These are phyloP conservation scores for Boletus subcaerulescens DNA, from an alignment of 768 basidiomycete species.

Conservation along the genomic window DNA sequence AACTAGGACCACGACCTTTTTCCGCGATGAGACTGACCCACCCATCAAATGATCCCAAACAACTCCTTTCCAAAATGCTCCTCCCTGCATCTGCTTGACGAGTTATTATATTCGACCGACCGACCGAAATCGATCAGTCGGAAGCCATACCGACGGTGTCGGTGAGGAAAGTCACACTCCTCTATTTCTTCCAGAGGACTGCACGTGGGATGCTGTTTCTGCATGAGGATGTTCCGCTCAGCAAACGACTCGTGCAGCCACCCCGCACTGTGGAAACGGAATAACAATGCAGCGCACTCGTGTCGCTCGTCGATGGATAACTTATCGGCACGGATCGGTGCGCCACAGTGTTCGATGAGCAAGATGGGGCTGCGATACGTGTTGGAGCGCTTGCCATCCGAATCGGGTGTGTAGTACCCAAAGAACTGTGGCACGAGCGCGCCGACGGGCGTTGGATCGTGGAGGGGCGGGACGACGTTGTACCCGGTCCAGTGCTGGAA, in stretches of 20 bases:
- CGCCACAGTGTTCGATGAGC: conserved; percentile 37
- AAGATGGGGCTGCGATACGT: conserved; percentile 8
- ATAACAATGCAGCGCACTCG: conserved; percentile 39
- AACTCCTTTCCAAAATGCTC: background rate
- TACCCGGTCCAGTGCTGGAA: conserved; percentile 28
- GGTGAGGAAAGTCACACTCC: background rate
- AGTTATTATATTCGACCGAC: background rate
- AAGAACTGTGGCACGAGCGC: conserved; percentile 62
- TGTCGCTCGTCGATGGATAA: conserved; percentile 35
- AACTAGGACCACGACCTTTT: too few species aligned
- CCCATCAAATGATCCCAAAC: background rate
- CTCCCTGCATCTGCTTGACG: background rate
- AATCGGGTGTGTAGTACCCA: conserved; percentile 46
- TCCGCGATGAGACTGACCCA: background rate
- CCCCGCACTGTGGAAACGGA: conserved; percentile 39
- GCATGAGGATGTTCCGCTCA: conserved; percentile 42
- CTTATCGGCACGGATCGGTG: conserved; percentile 22
- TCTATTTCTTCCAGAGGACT: conserved; percentile 10
- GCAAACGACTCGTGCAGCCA: conserved; percentile 42
- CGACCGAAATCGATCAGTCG: conserved; percentile 53
- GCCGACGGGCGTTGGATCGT: conserved; percentile 45
- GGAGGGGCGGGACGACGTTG: conserved; percentile 28
- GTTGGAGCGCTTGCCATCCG: background rate
- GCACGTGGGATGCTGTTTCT: conserved; percentile 39
- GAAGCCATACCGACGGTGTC: conserved; percentile 26